Percentiles rank a stretch among this genome's conserved stretches.
Evolutionary conservation across 805 yeast genomes (phyloP).

Genomic region (Candida schatavii): DNA sequence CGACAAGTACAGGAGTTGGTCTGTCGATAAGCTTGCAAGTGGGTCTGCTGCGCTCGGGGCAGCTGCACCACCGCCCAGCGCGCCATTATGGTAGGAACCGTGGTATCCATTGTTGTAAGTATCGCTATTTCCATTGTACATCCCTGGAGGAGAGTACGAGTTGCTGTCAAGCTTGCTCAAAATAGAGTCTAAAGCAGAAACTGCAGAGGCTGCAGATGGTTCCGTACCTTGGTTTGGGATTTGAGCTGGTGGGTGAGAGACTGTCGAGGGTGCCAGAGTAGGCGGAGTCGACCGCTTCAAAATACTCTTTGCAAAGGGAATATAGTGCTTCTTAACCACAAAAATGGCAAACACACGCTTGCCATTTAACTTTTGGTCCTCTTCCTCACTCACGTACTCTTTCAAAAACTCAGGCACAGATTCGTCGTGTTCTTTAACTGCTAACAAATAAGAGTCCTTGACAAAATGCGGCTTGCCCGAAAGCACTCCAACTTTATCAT

Average conservation of each 20-base stretch:
- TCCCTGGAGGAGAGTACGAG: not conserved
- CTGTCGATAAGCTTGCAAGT: constrained; percentile 5
- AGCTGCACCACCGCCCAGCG: not conserved
- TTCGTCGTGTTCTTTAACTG: constrained; percentile 20
- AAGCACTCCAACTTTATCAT: constrained; percentile 59
- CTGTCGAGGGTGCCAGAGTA: not conserved
- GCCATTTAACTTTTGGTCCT: constrained; percentile 24
- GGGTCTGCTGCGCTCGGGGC: not conserved
- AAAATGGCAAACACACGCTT: constrained; percentile 34
- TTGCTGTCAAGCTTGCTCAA: constrained; percentile 23
- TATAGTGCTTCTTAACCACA: constrained; percentile 37
- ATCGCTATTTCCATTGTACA: not conserved
- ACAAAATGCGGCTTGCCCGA: constrained; percentile 47
- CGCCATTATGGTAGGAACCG: not conserved
- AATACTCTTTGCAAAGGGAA: constrained; percentile 21
- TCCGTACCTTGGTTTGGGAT: constrained; percentile 1
- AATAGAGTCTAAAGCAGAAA: constrained; percentile 19
- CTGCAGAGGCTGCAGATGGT: constrained; percentile 3
- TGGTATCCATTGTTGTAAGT: not conserved
- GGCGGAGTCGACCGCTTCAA: constrained; percentile 13
- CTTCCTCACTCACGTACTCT: constrained; percentile 16
- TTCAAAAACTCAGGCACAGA: constrained; percentile 9
- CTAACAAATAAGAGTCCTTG: constrained; percentile 62
- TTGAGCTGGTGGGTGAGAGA: too few species aligned
- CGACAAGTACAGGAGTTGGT: constrained; percentile 11